These are phyloP conservation scores for Sordariomycetes sp. DNA, from an alignment of 2,329 filamentous ascomycete genomes.

Conservation along the genomic window DNA sequence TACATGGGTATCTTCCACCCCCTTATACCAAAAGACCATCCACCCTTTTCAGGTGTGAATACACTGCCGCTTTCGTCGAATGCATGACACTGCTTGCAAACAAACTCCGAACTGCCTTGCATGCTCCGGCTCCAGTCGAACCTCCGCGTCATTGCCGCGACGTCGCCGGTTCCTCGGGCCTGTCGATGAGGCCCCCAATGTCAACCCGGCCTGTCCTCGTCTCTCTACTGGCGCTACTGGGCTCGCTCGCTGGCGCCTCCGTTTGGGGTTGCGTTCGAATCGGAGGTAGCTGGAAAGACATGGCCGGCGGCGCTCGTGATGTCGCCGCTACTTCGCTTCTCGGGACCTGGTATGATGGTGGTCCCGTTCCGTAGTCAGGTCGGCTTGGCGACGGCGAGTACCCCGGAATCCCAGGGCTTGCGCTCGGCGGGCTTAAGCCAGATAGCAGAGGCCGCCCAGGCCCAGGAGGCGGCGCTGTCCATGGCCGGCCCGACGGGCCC, in stretches of 20 bases:
- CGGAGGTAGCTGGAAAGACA: slow-evolving; percentile 30
- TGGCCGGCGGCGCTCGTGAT: slow-evolving; percentile 10
- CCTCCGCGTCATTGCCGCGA: not conserved
- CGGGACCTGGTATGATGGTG: slow-evolving; percentile 40
- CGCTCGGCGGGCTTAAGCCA: slow-evolving; percentile 25
- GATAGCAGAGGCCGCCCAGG: slow-evolving; percentile 19
- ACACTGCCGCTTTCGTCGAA: not conserved
- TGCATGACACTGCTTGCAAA: not conserved
- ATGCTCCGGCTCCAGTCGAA: not conserved
- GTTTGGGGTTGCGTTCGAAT: slow-evolving; percentile 24
- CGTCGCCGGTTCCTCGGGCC: slow-evolving; percentile 25
- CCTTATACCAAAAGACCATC: not conserved
- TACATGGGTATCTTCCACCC: not conserved
- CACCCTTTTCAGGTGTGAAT: not conserved
- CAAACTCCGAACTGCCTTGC: not conserved
- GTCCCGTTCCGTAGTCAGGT: slow-evolving; percentile 30
- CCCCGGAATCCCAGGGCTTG: slow-evolving; percentile 29
- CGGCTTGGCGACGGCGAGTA: slow-evolving; percentile 35
- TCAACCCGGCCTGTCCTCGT: slow-evolving; percentile 32
- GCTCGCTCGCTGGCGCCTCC: not conserved
- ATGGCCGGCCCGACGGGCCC: slow-evolving; percentile 10
- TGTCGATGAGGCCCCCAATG: slow-evolving; percentile 52
- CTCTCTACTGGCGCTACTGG: not conserved
- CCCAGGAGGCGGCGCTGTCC: slow-evolving; percentile 16
- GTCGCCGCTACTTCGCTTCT: slow-evolving; percentile 36